Conservation (phyloP, 192 early-diverging fungal species). For the Kickxella alabastrina region DNA sequence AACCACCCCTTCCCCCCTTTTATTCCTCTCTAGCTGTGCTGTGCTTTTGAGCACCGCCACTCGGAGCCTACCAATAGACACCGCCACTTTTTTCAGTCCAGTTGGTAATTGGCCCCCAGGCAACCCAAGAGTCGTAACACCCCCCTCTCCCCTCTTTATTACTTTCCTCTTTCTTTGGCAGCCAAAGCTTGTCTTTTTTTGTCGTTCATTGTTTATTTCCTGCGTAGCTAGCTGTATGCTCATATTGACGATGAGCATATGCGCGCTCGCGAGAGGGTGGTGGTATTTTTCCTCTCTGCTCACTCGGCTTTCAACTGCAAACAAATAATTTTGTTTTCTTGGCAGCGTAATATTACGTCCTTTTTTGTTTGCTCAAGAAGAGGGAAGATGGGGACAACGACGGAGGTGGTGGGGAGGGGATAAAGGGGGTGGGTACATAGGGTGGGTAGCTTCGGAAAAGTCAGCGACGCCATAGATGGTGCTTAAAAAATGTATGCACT, state of each 20-base stretch:
- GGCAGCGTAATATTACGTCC: not conserved
- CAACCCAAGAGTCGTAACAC: constrained; percentile 11
- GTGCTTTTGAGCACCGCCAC: constrained; percentile 33
- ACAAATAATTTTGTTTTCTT: not conserved
- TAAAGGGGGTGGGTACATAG: constrained; percentile 8
- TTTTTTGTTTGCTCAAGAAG: constrained; percentile 6
- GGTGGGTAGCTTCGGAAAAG: constrained; percentile 8
- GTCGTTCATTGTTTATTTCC: too few relatives aligned
- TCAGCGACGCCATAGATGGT: constrained; percentile 13
- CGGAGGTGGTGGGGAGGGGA: not conserved
- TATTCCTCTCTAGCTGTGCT: too few relatives aligned
- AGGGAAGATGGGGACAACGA: not conserved
- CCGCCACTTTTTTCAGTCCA: constrained; percentile 35
- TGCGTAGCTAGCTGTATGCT: too few relatives aligned
- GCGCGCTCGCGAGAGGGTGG: too few relatives aligned
- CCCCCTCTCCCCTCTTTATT: constrained; percentile 12
- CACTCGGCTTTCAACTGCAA: not conserved
- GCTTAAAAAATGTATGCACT: constrained; percentile 12
- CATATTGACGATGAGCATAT: too few relatives aligned
- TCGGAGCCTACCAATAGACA: constrained; percentile 45
- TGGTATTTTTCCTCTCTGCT: too few relatives aligned
- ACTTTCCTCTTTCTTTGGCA: constrained; percentile 1
- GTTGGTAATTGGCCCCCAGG: constrained; percentile 8
- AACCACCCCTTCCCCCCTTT: constrained; percentile 9
- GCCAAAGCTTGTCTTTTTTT: too few relatives aligned